These are phyloP conservation scores for Thraustochytrium sp. DNA, from an alignment of 352 stramenopile genomes.

Conservation along the genomic window DNA sequence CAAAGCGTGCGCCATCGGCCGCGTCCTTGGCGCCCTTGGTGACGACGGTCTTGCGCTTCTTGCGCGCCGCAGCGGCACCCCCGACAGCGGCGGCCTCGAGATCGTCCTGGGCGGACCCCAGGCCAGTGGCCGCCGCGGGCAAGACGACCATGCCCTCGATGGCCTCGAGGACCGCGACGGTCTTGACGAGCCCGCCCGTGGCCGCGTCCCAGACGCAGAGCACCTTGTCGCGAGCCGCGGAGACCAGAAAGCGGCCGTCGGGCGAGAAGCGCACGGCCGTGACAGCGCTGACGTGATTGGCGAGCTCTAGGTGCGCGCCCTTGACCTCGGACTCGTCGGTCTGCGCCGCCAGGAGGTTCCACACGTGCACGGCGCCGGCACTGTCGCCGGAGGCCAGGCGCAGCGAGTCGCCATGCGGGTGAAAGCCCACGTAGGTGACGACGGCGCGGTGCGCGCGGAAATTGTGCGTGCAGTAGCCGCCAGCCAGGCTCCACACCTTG, in stretches of 20 bases:
- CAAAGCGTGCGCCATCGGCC: constrained; percentile 63
- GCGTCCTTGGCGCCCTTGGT: constrained; percentile 57
- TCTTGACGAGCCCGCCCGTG: constrained; percentile 73
- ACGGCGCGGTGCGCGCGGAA: constrained; percentile 76
- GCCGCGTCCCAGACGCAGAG: constrained; percentile 65
- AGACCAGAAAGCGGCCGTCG: constrained; percentile 59
- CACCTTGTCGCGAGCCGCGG: constrained; percentile 81
- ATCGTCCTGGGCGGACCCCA: neutral
- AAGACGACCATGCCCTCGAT: constrained; percentile 84
- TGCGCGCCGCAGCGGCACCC: neutral
- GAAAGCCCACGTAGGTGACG: constrained; percentile 75
- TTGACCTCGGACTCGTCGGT: neutral
- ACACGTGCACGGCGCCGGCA: constrained; percentile 50
- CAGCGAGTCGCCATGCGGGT: constrained; percentile 62
- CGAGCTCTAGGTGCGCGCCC: constrained; percentile 50
- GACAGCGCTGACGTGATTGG: constrained; percentile 88
- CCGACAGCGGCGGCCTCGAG: neutral
- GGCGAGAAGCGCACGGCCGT: constrained; percentile 82
- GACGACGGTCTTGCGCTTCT: too few relatives aligned
- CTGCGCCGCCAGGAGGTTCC: constrained; percentile 26
- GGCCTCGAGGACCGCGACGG: constrained; percentile 85
- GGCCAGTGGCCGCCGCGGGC: neutral
- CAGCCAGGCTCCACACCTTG: constrained; percentile 85
- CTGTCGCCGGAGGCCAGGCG: constrained; percentile 69
- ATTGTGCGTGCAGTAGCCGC: constrained; percentile 86